Conservation (phyloP, 192 early-diverging fungal genomes). For the Cetraspora pellucida region DNA sequence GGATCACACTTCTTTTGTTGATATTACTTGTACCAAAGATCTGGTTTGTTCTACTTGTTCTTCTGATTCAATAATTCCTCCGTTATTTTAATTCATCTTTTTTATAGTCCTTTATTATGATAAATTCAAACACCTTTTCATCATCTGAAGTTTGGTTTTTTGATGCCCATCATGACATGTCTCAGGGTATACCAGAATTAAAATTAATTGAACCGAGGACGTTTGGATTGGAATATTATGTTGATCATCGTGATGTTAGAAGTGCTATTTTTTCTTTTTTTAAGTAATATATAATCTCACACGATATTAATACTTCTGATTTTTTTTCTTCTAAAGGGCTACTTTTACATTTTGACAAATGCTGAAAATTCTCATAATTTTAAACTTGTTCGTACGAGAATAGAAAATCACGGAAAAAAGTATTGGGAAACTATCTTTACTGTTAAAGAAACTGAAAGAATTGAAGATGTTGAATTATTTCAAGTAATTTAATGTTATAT, state of each 20-base stretch:
- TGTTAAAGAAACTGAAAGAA: slow-evolving; percentile 60
- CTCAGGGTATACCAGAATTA: slow-evolving; percentile 38
- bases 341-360: slow-evolving; percentile 60
- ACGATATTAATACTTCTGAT: neutral
- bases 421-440: slow-evolving; percentile 65
- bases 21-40: slow-evolving; percentile 77
- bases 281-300: too few species aligned
- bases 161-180: slow-evolving; percentile 50
- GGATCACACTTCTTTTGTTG: slow-evolving; percentile 71
- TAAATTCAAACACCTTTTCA: slow-evolving; percentile 72
- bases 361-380: slow-evolving; percentile 59
- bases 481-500: slow-evolving; percentile 38
- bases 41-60: slow-evolving; percentile 36
- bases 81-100: neutral
- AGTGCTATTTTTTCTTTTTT: too few species aligned
- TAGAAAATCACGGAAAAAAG: slow-evolving; percentile 38
- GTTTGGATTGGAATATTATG: slow-evolving; percentile 70
- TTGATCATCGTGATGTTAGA: slow-evolving; percentile 70
- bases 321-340: slow-evolving; percentile 24
- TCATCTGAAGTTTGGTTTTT: slow-evolving; percentile 70
- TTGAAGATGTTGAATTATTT: slow-evolving; percentile 80
- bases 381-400: slow-evolving; percentile 57
- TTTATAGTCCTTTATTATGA: slow-evolving; percentile 54
- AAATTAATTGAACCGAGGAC: slow-evolving; percentile 58
- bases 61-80: neutral